Conservation (phyloP, 257 asterid species). For the Schizonepeta tenuifolia region DNA sequence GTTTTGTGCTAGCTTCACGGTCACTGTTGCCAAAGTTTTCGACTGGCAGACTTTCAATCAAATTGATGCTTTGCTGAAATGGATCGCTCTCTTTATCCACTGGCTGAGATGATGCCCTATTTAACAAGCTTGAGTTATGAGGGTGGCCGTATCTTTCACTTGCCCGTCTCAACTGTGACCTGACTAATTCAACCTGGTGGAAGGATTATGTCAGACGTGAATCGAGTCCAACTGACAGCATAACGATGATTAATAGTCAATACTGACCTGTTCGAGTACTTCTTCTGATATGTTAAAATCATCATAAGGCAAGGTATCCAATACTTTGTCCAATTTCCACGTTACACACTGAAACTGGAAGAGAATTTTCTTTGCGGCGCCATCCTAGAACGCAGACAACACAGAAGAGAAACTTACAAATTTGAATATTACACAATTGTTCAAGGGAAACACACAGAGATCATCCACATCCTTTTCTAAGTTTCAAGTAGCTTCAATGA, state of each 20-base stretch:
- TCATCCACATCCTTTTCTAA: neutral
- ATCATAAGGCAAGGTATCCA: conserved; percentile 60
- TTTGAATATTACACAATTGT: neutral
- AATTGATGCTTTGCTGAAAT: conserved; percentile 48
- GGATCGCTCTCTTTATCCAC: conserved; percentile 67
- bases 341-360: conserved; percentile 92
- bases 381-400: conserved; percentile 55
- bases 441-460: neutral
- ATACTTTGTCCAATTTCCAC: conserved; percentile 79
- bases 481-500: neutral
- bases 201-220: conserved; percentile 28
- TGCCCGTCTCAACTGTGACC: conserved; percentile 86
- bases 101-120: conserved; percentile 69
- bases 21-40: conserved; percentile 59
- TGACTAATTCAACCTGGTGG: conserved; percentile 65
- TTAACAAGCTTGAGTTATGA: conserved; percentile 55
- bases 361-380: conserved; percentile 54
- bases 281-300: conserved; percentile 89
- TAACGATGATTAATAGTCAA: conserved; percentile 21
- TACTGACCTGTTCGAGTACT: conserved; percentile 86
- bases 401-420: conserved; percentile 24
- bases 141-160: conserved; percentile 81
- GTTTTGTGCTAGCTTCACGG: conserved; percentile 51
- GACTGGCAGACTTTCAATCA: conserved; percentile 49
- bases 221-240: conserved; percentile 6